phyloP scores from a whole-genome alignment of 768 basidiomycete genomes.

The Phylloporus arenicola region DNA sequence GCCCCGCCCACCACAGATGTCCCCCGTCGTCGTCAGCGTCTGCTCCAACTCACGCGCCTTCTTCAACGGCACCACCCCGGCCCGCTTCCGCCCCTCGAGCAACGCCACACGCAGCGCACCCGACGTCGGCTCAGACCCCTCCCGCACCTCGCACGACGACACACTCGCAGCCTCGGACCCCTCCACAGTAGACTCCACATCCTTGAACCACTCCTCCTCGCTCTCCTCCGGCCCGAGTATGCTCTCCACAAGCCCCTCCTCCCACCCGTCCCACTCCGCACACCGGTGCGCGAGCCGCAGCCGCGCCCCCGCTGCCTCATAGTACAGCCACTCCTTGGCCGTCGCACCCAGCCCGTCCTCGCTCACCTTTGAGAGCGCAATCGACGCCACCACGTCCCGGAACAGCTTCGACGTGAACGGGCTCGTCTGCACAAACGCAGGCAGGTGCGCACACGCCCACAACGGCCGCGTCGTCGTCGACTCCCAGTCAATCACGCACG shows the following conservation, averaged over 20 bases:
- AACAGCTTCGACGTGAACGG: conserved; percentile 70
- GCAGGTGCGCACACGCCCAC: conserved; percentile 81
- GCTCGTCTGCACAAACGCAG: conserved; percentile 73
- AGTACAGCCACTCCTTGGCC: conserved; percentile 68
- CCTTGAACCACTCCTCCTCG: conserved; percentile 68
- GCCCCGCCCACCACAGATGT: conserved; percentile 73
- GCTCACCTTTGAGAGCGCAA: conserved; percentile 31
- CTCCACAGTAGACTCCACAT: conserved; percentile 25
- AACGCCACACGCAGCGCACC: conserved; percentile 21
- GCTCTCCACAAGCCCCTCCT: conserved; percentile 72
- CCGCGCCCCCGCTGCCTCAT: conserved; percentile 59
- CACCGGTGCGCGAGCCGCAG: conserved; percentile 76
- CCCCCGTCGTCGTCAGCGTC: conserved; percentile 65
- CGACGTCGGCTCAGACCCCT: conserved; percentile 13
- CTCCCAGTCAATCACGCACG: conserved; percentile 88
- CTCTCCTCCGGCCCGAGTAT: conserved; percentile 69
- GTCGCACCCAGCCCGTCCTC: conserved; percentile 37
- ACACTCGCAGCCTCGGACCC: conserved; percentile 17
- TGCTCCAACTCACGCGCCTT: conserved; percentile 65
- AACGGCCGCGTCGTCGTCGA: conserved; percentile 83
- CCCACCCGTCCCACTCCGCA: conserved; percentile 89
- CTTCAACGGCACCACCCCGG: conserved; percentile 47
- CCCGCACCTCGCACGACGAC: background rate
- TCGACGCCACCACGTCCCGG: conserved; percentile 53
- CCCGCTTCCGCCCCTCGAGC: conserved; percentile 32